Percentiles rank a stretch among this genome's conserved stretches.
These are phyloP conservation scores for Cladosporium cucumerinum DNA, from an alignment of 2,329 filamentous ascomycete species.

Conservation along the genomic window DNA sequence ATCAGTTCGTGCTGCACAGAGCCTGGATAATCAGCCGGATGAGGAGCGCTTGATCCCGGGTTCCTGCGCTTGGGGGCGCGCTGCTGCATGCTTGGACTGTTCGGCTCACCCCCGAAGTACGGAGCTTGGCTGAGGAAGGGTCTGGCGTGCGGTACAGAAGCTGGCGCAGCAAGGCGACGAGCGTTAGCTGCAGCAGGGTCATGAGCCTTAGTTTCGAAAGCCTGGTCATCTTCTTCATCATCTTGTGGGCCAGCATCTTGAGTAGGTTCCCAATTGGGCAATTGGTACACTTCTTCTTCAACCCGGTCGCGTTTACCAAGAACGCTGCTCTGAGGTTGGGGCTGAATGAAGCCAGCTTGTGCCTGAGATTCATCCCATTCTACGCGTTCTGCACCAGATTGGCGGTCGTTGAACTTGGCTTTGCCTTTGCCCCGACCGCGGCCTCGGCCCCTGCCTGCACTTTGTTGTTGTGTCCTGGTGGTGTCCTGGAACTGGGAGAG, in stretches of 20 bases:
- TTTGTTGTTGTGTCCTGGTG: not conserved
- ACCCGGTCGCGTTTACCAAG: slow-evolving; percentile 29
- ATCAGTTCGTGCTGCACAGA: slow-evolving; percentile 18
- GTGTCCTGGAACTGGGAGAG: slow-evolving; percentile 12
- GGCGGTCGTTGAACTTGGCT: slow-evolving; percentile 39
- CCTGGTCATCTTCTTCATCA: slow-evolving; percentile 29
- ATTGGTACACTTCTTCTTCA: not conserved
- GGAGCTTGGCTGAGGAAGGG: slow-evolving; percentile 11
- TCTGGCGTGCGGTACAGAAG: slow-evolving; percentile 15
- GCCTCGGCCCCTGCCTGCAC: slow-evolving; percentile 17
- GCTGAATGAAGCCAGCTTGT: not conserved
- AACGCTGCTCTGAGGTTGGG: slow-evolving; percentile 24
- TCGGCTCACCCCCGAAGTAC: slow-evolving; percentile 9
- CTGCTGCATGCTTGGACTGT: slow-evolving; percentile 14
- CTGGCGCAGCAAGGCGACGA: slow-evolving; percentile 37
- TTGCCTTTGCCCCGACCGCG: not conserved
- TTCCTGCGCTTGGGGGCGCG: slow-evolving; percentile 30
- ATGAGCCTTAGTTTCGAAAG: slow-evolving; percentile 43
- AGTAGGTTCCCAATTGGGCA: slow-evolving; percentile 28
- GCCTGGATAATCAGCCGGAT: not conserved
- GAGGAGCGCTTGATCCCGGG: slow-evolving; percentile 31
- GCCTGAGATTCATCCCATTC: slow-evolving; percentile 37
- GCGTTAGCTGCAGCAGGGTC: slow-evolving; percentile 29
- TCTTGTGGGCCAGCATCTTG: slow-evolving; percentile 30
- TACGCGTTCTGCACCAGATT: slow-evolving; percentile 38